A percentile compares a stretch with the other conserved stretches of the same genome.
These are phyloP conservation scores for Fusarium coicis DNA, from an alignment of 2,329 filamentous ascomycete species.

Conservation along the genomic window DNA sequence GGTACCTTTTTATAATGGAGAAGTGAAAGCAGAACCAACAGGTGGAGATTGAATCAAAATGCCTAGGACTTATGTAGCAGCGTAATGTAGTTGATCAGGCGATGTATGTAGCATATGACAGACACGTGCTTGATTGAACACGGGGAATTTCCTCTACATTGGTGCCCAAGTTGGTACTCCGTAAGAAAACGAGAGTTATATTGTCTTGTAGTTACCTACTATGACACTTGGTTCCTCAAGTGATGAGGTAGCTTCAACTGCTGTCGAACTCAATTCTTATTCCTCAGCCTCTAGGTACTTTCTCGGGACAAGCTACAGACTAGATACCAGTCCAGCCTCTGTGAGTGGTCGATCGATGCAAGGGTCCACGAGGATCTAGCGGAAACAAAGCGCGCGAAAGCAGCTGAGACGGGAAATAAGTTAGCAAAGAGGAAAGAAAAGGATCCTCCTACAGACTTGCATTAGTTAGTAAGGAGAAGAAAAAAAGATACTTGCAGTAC, in stretches of 20 bases:
- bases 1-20: conserved; percentile 32
- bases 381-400: conserved; percentile 28
- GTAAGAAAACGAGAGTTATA: not conserved
- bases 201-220: conserved; percentile 1
- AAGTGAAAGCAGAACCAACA: not conserved
- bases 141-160: not conserved
- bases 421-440: not conserved
- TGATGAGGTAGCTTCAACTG: not conserved
- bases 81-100: conserved; percentile 6
- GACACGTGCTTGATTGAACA: not conserved
- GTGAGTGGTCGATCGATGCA: conserved; percentile 31
- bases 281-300: conserved; percentile 11
- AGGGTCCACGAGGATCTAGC: conserved; percentile 27
- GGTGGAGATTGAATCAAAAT: conserved; percentile 10
- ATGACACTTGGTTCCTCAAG: not conserved
- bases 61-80: conserved; percentile 18
- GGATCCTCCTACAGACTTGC: not conserved
- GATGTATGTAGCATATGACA: not conserved
- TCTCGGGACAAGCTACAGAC: conserved; percentile 9
- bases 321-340: not conserved
- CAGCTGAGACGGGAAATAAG: conserved; percentile 12
- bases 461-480: not conserved
- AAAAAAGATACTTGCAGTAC: conserved; percentile 24
- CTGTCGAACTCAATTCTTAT: conserved; percentile 17
- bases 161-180: not conserved